These are phyloP conservation scores for Brassica rapa DNA, from an alignment of 345 rosid species.

Conservation along the genomic window DNA sequence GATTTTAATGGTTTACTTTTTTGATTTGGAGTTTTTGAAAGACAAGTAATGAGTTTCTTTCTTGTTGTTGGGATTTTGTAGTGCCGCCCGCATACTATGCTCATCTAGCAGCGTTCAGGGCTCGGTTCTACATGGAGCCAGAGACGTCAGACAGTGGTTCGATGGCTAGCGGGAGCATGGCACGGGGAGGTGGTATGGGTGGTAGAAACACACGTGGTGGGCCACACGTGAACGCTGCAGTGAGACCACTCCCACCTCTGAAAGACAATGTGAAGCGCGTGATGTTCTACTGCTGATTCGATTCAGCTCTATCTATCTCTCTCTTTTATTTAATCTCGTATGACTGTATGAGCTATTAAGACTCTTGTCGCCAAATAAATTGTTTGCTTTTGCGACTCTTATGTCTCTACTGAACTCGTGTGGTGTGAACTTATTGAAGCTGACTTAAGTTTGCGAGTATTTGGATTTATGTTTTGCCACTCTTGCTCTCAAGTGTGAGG, in stretches of 20 bases:
- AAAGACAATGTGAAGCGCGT: slow-evolving; percentile 95
- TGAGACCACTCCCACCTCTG: slow-evolving; percentile 83
- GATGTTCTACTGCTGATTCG: slow-evolving; percentile 80
- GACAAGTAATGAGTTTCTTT: not conserved
- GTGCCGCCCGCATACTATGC: slow-evolving; percentile 99
- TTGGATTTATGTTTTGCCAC: not conserved
- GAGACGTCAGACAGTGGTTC: slow-evolving; percentile 98
- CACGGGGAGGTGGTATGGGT: slow-evolving; percentile 60
- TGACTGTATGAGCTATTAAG: not conserved
- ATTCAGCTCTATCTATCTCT: not conserved
- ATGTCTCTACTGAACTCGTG: not conserved
- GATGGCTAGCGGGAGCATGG: slow-evolving; percentile 70
- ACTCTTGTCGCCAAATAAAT: not conserved
- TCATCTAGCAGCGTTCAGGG: slow-evolving; percentile 96
- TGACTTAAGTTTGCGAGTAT: not conserved
- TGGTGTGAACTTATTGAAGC: not conserved
- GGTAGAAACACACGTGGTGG: slow-evolving; percentile 68
- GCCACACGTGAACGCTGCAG: slow-evolving; percentile 65
- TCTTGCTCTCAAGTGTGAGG: not conserved
- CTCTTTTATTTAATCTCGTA: not conserved
- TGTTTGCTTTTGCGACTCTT: not conserved
- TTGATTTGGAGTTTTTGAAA: not conserved
- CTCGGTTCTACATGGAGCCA: slow-evolving; percentile 98
- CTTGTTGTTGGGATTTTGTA: slow-evolving; percentile 37
- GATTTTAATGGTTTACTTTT: not conserved